Evolutionary conservation across 306 rosid species (phyloP).

Genomic region (Lathyrus sativus): DNA sequence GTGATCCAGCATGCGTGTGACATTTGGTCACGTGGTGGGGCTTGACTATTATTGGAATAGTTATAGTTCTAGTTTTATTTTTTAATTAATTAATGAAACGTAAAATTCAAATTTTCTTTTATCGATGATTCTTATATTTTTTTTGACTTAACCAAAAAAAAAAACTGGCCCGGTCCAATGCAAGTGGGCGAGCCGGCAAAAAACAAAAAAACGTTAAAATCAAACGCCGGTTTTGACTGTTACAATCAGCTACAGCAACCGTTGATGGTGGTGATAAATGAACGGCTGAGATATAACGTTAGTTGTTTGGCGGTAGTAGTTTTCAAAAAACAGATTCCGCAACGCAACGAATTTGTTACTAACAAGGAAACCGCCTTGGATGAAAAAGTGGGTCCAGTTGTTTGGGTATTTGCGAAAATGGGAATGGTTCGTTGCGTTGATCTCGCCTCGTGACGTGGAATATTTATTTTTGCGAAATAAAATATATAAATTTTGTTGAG

Average conservation of each 20-base stretch:
- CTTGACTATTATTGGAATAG: slow-evolving; percentile 49
- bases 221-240: slow-evolving; percentile 58
- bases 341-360: slow-evolving; percentile 27
- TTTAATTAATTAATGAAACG: slow-evolving; percentile 10
- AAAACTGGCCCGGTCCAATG: slow-evolving; percentile 36
- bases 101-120: slow-evolving; percentile 35
- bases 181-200: background rate
- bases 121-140: slow-evolving; percentile 38
- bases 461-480: slow-evolving; percentile 11
- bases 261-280: background rate
- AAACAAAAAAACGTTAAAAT: slow-evolving; percentile 47
- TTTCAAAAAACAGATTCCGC: slow-evolving; percentile 41
- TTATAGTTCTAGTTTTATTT: background rate
- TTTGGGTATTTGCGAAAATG: slow-evolving; percentile 41
- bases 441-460: slow-evolving; percentile 41
- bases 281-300: slow-evolving; percentile 25
- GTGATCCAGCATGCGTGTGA: slow-evolving; percentile 43
- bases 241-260: slow-evolving; percentile 29
- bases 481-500: background rate
- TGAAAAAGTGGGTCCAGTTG: background rate
- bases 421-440: slow-evolving; percentile 53
- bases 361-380: slow-evolving; percentile 41
- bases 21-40: slow-evolving; percentile 51
- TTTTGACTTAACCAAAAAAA: slow-evolving; percentile 31
- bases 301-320: slow-evolving; percentile 41